phyloP scores from a whole-genome alignment of 345 rosid species.

The Eucalyptus polyanthemos region DNA sequence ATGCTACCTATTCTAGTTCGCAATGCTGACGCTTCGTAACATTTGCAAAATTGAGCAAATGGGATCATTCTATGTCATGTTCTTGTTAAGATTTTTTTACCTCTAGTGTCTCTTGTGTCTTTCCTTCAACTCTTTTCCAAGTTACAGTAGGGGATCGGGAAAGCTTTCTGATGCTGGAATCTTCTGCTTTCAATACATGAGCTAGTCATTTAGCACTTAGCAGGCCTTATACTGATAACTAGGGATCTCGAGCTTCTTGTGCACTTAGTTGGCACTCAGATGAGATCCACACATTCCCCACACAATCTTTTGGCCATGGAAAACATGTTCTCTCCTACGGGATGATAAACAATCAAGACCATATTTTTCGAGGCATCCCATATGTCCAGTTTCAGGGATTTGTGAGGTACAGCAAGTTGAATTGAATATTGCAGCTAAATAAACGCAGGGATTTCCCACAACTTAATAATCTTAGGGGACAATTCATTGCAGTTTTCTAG shows the following conservation, averaged over 20 bases:
- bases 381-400: not conserved
- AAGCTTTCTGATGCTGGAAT: not conserved
- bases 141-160: not conserved
- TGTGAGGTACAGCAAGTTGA: not conserved
- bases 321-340: not conserved
- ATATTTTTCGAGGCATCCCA: not conserved
- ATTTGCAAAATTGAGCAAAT: not conserved
- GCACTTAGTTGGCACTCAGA: not conserved
- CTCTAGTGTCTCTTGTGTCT: not conserved
- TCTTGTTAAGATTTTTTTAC: not conserved
- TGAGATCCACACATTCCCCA: not conserved
- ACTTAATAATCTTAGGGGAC: not conserved
- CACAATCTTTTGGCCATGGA: not conserved
- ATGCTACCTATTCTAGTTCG: not conserved
- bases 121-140: not conserved
- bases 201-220: not conserved
- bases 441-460: not conserved
- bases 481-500: not conserved
- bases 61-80: not conserved
- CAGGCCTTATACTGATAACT: not conserved
- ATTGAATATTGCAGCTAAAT: not conserved
- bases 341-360: not conserved
- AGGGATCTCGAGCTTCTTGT: not conserved
- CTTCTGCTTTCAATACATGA: not conserved
- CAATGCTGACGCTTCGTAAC: not conserved